phyloP scores from a whole-genome alignment of 1,284 basidiomycete species.

The Cutaneotrichosporon cavernicola region DNA sequence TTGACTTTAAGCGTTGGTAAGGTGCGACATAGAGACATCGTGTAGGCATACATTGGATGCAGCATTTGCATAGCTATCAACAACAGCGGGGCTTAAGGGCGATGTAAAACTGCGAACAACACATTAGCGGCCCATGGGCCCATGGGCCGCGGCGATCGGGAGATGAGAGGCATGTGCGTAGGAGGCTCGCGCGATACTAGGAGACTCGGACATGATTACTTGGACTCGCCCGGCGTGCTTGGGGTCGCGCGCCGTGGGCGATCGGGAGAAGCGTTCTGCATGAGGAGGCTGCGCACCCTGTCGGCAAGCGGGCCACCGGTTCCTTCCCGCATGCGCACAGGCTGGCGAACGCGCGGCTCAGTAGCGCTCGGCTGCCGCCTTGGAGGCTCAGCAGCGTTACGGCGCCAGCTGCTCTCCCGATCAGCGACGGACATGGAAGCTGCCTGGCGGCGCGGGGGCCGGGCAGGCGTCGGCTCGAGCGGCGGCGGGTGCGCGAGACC shows the following conservation, averaged over 20 bases:
- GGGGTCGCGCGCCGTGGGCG: background rate
- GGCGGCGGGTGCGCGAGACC: slow-evolving; percentile 42
- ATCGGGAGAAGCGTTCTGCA: slow-evolving; percentile 30
- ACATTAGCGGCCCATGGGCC: background rate
- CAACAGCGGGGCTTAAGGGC: background rate
- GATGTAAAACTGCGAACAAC: background rate
- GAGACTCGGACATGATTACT: background rate
- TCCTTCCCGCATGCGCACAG: slow-evolving; percentile 36
- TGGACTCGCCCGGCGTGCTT: background rate
- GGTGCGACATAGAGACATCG: slow-evolving; percentile 2
- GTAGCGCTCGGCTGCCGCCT: slow-evolving; percentile 4
- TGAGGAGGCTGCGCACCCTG: slow-evolving; percentile 35
- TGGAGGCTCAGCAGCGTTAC: background rate
- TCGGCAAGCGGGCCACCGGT: slow-evolving; percentile 29
- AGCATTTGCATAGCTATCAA: slow-evolving; percentile 11
- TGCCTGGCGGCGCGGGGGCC: slow-evolving; percentile 1
- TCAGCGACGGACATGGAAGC: background rate
- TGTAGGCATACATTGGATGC: slow-evolving; percentile 10
- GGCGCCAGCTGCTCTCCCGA: slow-evolving; percentile 3
- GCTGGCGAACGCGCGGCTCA: slow-evolving; percentile 34
- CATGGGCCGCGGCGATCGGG: background rate
- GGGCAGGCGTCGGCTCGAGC: slow-evolving; percentile 17
- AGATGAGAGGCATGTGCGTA: background rate
- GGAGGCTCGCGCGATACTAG: background rate
- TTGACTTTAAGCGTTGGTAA: slow-evolving; percentile 19